Conservation (phyloP, 257 asterid genomes). For the Cordia subcordata region DNA sequence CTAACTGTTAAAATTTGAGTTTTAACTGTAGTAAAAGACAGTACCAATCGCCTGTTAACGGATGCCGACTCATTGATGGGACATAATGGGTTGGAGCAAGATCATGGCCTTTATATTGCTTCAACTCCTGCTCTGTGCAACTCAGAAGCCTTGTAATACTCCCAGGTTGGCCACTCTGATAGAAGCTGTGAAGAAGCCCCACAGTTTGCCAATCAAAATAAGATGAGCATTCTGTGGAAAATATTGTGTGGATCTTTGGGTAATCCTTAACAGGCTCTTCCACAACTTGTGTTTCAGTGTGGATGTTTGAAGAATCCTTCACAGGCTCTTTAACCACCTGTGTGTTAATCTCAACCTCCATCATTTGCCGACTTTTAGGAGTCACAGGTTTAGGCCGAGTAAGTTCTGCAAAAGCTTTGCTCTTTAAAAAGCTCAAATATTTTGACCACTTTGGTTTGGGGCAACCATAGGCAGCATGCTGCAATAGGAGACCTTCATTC, state of each 20-base stretch:
- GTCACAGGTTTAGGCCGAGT: constrained; percentile 61
- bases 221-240: constrained; percentile 86
- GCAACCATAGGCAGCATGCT: constrained; percentile 71
- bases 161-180: constrained; percentile 90
- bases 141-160: constrained; percentile 84
- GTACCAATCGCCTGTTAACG: constrained; percentile 93
- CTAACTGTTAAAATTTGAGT: constrained; percentile 3
- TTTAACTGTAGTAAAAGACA: constrained; percentile 9
- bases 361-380: constrained; percentile 55
- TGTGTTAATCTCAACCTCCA: constrained; percentile 31
- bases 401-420: constrained; percentile 70
- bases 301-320: constrained; percentile 68
- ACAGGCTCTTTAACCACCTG: constrained; percentile 23
- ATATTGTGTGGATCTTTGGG: constrained; percentile 87
- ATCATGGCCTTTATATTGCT: constrained; percentile 81
- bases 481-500: constrained; percentile 78
- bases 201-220: constrained; percentile 98
- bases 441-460: constrained; percentile 86
- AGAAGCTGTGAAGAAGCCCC: constrained; percentile 91
- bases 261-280: constrained; percentile 49
- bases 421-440: constrained; percentile 79
- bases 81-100: constrained; percentile 93
- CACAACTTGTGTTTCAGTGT: constrained; percentile 34
- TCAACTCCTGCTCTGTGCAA: constrained; percentile 85
- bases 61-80: constrained; percentile 99